Percentiles rank a stretch among this genome's conserved stretches.
phyloP scores from a whole-genome alignment of 2,329 filamentous ascomycete genomes.

The Teratosphaeriaceae sp. region DNA sequence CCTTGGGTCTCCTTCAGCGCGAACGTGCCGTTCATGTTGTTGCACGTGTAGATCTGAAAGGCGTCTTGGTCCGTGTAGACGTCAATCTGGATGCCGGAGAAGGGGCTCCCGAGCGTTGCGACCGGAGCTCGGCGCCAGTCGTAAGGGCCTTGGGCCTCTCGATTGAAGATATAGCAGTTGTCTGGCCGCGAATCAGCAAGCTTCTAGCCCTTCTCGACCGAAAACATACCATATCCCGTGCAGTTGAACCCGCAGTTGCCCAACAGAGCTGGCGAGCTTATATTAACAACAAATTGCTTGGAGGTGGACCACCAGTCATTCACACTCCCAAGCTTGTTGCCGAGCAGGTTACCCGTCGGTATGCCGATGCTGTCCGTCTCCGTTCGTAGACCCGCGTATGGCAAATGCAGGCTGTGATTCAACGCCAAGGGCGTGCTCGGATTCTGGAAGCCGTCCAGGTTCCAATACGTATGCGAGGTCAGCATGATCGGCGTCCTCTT shows the following conservation, averaged over 20 bases:
- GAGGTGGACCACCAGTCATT: slow-evolving; percentile 78
- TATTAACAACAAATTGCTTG: slow-evolving; percentile 70
- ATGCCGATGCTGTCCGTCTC: slow-evolving; percentile 53
- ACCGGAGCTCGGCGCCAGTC: slow-evolving; percentile 59
- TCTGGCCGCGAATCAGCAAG: neutral
- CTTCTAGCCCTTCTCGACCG: neutral
- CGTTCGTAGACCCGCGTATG: slow-evolving; percentile 63
- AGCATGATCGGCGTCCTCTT: slow-evolving; percentile 74
- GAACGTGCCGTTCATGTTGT: slow-evolving; percentile 63
- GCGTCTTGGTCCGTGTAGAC: slow-evolving; percentile 78
- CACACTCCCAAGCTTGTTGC: slow-evolving; percentile 59
- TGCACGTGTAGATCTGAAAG: slow-evolving; percentile 83
- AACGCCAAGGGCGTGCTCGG: slow-evolving; percentile 57
- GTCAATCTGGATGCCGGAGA: slow-evolving; percentile 78
- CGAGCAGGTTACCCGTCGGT: slow-evolving; percentile 54
- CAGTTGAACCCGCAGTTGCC: slow-evolving; percentile 77
- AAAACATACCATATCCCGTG: slow-evolving; percentile 59
- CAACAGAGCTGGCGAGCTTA: slow-evolving; percentile 53
- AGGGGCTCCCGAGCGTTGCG: slow-evolving; percentile 62
- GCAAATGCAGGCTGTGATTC: slow-evolving; percentile 66
- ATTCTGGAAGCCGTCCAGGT: slow-evolving; percentile 71
- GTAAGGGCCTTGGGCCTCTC: slow-evolving; percentile 49
- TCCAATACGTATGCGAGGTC: slow-evolving; percentile 66
- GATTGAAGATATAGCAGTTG: slow-evolving; percentile 64
- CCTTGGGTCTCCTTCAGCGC: slow-evolving; percentile 67